Conservation (phyloP, 2,329 filamentous ascomycete genomes). For the Aspergillus vadensis region DNA sequence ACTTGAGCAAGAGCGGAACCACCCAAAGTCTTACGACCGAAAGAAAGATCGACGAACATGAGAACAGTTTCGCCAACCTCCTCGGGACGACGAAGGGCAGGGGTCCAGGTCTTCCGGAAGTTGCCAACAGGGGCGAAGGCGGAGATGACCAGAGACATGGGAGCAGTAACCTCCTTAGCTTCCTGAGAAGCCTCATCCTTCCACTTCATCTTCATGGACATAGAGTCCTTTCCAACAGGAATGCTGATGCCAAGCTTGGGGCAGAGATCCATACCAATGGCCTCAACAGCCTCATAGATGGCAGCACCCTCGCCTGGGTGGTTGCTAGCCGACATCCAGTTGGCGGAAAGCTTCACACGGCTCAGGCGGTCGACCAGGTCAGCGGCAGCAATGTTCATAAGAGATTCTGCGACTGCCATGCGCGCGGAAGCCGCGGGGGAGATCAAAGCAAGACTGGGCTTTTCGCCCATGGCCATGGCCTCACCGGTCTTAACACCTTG, state of each 20-base stretch:
- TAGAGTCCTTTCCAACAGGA: constrained; percentile 96
- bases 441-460: constrained; percentile 84
- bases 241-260: constrained; percentile 88
- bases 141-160: constrained; percentile 86
- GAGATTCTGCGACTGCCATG: constrained; percentile 92
- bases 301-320: constrained; percentile 90
- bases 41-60: constrained; percentile 86
- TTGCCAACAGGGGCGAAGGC: constrained; percentile 84
- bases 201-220: constrained; percentile 99
- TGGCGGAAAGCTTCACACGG: constrained; percentile 85
- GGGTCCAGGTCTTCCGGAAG: constrained; percentile 88
- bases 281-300: constrained; percentile 89
- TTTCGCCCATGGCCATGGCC: constrained; percentile 98
- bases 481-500: constrained; percentile 77
- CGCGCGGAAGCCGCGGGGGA: constrained; percentile 85
- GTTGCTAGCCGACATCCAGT: constrained; percentile 98
- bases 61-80: constrained; percentile 87
- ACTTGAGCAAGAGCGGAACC: constrained; percentile 90
- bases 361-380: constrained; percentile 71
- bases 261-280: constrained; percentile 90
- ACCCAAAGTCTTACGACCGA: constrained; percentile 77
- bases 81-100: constrained; percentile 76
- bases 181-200: constrained; percentile 67
- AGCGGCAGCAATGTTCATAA: constrained; percentile 89
- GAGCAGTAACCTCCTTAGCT: constrained; percentile 84